These are phyloP conservation scores for Aspergillus brasiliensis DNA, from an alignment of 2,329 filamentous ascomycete species.

Conservation along the genomic window DNA sequence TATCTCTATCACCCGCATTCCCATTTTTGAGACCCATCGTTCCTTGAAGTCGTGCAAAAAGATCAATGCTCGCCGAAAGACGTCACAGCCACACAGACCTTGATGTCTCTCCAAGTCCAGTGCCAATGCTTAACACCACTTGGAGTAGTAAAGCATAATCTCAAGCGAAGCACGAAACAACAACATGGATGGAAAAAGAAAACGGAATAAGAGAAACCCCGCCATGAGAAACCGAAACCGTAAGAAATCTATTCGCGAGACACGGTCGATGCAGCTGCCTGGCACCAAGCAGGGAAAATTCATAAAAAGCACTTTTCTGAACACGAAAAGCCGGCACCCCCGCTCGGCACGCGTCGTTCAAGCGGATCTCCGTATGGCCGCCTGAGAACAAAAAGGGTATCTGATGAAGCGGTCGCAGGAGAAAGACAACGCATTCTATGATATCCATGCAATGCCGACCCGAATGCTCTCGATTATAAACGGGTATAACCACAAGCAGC, in stretches of 20 bases:
- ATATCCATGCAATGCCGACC: constrained; percentile 49
- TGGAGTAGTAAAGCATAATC: constrained; percentile 32
- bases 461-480: constrained; percentile 32
- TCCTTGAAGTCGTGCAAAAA: constrained; percentile 23
- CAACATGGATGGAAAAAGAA: constrained; percentile 29
- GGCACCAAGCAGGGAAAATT: constrained; percentile 43
- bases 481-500: constrained; percentile 30
- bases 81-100: not conserved
- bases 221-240: constrained; percentile 45
- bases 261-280: constrained; percentile 43
- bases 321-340: constrained; percentile 39
- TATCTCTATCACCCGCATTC: constrained; percentile 32
- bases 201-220: constrained; percentile 31
- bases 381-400: constrained; percentile 51
- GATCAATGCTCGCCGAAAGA: constrained; percentile 28
- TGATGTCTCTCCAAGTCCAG: constrained; percentile 14
- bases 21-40: constrained; percentile 22
- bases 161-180: constrained; percentile 18
- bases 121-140: constrained; percentile 18
- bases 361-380: constrained; percentile 41
- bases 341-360: constrained; percentile 44
- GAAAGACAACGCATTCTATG: constrained; percentile 56
- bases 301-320: constrained; percentile 43
- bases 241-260: constrained; percentile 44
- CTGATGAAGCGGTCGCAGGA: constrained; percentile 48